Conservation (phyloP, 306 rosid genomes). For the Ziziphus jujuba region DNA sequence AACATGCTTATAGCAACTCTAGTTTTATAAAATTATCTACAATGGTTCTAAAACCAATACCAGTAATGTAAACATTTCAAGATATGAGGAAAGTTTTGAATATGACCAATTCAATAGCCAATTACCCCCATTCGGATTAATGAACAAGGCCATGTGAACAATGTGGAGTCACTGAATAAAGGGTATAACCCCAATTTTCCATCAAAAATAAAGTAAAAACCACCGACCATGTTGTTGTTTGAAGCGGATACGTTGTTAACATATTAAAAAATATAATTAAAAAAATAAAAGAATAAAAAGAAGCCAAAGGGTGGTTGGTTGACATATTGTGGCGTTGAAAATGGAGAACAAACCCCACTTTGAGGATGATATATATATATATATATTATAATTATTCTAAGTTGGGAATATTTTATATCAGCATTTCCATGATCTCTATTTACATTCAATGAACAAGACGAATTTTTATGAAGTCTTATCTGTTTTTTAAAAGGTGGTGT, state of each 20-base stretch:
- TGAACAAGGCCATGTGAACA: slow-evolving; percentile 5
- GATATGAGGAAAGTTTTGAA: not conserved
- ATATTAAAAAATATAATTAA: no score
- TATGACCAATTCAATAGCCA: not conserved
- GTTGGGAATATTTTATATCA: no score
- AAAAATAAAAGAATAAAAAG: no score
- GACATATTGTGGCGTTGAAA: no score
- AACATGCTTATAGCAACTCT: no score
- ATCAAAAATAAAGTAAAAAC: not conserved
- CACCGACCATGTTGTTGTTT: slow-evolving; percentile 1
- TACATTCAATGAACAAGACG: not conserved
- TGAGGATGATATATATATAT: no score
- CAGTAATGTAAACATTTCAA: not conserved
- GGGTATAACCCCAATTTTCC: not conserved
- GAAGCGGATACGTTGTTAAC: no score
- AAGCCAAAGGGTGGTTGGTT: no score
- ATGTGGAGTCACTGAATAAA: not conserved
- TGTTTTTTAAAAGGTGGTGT: not conserved
- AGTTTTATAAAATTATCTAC: not conserved
- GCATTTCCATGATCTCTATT: no score
- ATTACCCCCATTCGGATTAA: not conserved
- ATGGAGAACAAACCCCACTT: no score
- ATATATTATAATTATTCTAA: no score
- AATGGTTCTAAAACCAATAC: not conserved
- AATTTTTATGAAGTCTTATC: not conserved